Evolutionary conservation across 2,329 filamentous ascomycete genomes (phyloP).

Genomic region (Monosporascus sp.): DNA sequence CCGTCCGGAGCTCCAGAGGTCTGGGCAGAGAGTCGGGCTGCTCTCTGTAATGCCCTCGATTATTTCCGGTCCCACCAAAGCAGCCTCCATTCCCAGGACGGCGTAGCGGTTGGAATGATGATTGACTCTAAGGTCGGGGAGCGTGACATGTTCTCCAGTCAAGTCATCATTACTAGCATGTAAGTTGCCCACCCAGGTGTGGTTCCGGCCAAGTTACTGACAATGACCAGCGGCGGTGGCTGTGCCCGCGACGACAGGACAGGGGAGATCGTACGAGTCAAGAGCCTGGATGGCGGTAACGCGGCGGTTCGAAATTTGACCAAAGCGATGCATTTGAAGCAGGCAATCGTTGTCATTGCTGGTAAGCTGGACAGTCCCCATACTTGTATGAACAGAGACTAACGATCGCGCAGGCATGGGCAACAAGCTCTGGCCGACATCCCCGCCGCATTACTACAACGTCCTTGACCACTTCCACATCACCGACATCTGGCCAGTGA

Average conservation of each 20-base stretch:
- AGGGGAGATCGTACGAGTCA: constrained; percentile 41
- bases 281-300: constrained; percentile 38
- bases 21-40: constrained; percentile 53
- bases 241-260: constrained; percentile 21
- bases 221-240: constrained; percentile 13
- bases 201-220: not conserved
- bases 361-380: constrained; percentile 31
- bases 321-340: constrained; percentile 38
- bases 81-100: constrained; percentile 46
- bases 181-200: constrained; percentile 28
- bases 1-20: constrained; percentile 34
- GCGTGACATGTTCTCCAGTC: constrained; percentile 52
- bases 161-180: constrained; percentile 60
- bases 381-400: not conserved
- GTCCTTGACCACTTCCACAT: constrained; percentile 66
- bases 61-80: constrained; percentile 59
- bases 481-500: constrained; percentile 64
- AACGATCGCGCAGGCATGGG: constrained; percentile 34
- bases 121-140: constrained; percentile 48
- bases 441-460: constrained; percentile 53
- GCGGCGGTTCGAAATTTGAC: constrained; percentile 33
- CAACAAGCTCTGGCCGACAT: constrained; percentile 41
- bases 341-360: constrained; percentile 51
- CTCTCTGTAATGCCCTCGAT: constrained; percentile 57
- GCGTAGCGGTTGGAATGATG: constrained; percentile 51